These are phyloP conservation scores for Oryza meridionalis DNA, from an alignment of 176 grass and related monocot species.

Conservation along the genomic window DNA sequence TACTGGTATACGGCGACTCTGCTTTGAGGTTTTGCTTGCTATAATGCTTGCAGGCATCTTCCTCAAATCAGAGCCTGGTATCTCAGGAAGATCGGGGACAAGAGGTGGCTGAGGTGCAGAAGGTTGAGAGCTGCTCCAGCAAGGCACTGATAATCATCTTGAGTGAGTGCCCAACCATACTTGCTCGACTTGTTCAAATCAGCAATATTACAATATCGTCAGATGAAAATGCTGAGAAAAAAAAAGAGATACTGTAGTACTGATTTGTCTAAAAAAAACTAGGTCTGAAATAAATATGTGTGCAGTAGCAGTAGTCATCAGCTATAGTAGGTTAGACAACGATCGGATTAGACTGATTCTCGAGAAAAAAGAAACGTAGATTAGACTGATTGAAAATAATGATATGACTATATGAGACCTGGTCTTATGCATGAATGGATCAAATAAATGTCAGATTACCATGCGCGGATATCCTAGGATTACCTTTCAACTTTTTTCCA, in stretches of 20 bases:
- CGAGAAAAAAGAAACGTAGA: too few relatives aligned
- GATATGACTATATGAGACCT: too few relatives aligned
- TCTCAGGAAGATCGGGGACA: conserved; percentile 17
- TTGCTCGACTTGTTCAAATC: not conserved
- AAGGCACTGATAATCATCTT: conserved; percentile 29
- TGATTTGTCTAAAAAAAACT: not conserved
- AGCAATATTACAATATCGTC: not conserved
- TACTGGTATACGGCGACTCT: not conserved
- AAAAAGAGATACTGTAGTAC: not conserved
- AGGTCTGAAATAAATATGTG: too few relatives aligned
- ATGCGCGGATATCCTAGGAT: too few relatives aligned
- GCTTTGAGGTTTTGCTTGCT: not conserved
- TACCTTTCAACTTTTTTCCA: not conserved
- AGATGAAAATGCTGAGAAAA: not conserved
- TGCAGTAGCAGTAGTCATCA: too few relatives aligned
- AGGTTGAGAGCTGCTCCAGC: not conserved
- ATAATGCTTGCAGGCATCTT: conserved; percentile 8
- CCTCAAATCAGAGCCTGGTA: not conserved
- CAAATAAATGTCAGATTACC: too few relatives aligned
- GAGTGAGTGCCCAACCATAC: conserved; percentile 1
- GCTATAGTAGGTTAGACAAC: too few relatives aligned
- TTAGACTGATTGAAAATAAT: too few relatives aligned
- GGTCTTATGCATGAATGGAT: too few relatives aligned
- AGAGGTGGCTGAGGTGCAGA: not conserved
- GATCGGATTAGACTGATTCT: too few relatives aligned